A percentile compares a stretch with the other conserved stretches of the same genome.
These are phyloP conservation scores for Komagataella mondaviorum DNA, from an alignment of 805 yeast species.

Conservation along the genomic window DNA sequence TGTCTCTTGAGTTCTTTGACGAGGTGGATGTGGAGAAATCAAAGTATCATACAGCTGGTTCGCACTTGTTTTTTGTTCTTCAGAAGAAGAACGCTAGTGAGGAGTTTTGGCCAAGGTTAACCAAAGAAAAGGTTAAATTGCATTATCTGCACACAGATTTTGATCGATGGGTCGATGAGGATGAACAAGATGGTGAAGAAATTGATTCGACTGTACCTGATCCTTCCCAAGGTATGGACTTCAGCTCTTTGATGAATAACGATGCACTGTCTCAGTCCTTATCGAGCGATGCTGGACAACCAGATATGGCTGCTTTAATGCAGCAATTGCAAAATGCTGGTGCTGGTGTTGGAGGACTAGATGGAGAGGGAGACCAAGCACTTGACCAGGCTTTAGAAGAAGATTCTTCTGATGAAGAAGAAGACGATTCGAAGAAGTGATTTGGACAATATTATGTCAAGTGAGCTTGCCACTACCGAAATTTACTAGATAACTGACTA, in stretches of 20 bases:
- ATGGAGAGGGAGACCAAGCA: conserved; percentile 13
- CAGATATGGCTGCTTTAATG: not conserved
- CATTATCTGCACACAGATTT: conserved; percentile 87
- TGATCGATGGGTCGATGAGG: conserved; percentile 97
- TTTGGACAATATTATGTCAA: not conserved
- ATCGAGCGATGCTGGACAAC: not conserved
- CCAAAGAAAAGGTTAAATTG: conserved; percentile 70
- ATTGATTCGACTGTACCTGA: conserved; percentile 14
- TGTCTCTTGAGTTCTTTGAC: conserved; percentile 63
- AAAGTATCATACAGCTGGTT: conserved; percentile 42
- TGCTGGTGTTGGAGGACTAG: conserved; percentile 16
- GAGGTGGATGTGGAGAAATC: conserved; percentile 61
- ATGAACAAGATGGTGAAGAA: conserved; percentile 72
- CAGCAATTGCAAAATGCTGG: not conserved
- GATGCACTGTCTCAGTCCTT: conserved; percentile 5
- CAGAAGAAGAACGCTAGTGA: conserved; percentile 53
- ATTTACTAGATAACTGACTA: not conserved
- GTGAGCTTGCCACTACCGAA: not conserved
- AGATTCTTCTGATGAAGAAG: not conserved
- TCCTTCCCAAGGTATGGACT: conserved; percentile 13
- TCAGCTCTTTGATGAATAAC: conserved; percentile 8
- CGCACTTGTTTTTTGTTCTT: conserved; percentile 48
- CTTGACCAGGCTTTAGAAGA: not conserved
- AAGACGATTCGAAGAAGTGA: not conserved
- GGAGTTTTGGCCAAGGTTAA: conserved; percentile 93